phyloP scores from a whole-genome alignment of 1,284 basidiomycete species.

The Boletus sp. region DNA sequence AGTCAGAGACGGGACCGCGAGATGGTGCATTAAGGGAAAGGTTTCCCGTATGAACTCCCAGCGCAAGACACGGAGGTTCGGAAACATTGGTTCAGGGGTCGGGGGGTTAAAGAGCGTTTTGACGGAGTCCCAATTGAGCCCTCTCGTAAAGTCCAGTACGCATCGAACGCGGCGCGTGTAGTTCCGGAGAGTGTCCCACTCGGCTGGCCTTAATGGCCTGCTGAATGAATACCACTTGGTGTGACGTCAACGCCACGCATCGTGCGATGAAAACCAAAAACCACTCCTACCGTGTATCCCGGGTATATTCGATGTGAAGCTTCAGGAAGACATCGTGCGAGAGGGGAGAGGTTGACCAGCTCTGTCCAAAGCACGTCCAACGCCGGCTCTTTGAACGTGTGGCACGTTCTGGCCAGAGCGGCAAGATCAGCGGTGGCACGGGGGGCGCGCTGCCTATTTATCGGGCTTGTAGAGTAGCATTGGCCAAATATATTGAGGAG shows the following conservation, averaged over 20 bases:
- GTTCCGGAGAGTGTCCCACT: constrained; percentile 4
- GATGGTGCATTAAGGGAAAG: constrained; percentile 7
- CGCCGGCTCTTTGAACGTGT: background rate
- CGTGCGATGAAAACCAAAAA: background rate
- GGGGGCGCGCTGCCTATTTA: background rate
- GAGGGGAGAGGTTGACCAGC: background rate
- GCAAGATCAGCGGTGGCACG: background rate
- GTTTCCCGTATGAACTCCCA: constrained; percentile 9
- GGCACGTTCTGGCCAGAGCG: background rate
- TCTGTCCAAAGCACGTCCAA: background rate
- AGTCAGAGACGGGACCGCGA: constrained; percentile 2
- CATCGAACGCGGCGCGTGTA: constrained; percentile 4
- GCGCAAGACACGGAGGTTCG: constrained; percentile 2
- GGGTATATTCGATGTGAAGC: constrained; percentile 2
- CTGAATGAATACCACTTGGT: background rate
- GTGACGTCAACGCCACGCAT: background rate
- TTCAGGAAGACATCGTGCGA: background rate
- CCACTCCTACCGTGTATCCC: background rate
- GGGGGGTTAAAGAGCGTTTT: constrained; percentile 5
- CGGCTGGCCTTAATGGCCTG: background rate
- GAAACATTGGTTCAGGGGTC: constrained; percentile 5
- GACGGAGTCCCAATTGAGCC: constrained; percentile 5
- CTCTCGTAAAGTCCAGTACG: constrained; percentile 2
- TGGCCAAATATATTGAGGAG: constrained; percentile 5
- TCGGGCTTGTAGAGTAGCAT: background rate